Evolutionary conservation across 129 eudicot genomes (phyloP).

Genomic region (carrot (Daucus carota)): DNA sequence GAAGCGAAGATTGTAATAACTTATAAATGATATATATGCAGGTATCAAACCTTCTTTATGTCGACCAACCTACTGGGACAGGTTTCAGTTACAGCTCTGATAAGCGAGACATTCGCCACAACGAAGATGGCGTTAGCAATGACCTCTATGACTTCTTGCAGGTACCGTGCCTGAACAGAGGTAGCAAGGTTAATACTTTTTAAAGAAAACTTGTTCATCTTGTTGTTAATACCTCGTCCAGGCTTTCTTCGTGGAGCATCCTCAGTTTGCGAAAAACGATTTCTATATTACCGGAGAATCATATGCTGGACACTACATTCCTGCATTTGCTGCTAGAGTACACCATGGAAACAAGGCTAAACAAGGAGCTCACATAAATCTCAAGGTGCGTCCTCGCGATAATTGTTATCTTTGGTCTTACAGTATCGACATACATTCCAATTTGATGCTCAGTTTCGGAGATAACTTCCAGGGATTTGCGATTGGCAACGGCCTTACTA

Average conservation of each 20-base stretch:
- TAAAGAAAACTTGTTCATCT: not conserved
- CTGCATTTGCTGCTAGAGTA: constrained; percentile 94
- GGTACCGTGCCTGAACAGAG: constrained; percentile 22
- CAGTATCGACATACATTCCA: not conserved
- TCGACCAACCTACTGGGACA: constrained; percentile 87
- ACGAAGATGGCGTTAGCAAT: constrained; percentile 68
- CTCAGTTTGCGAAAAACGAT: constrained; percentile 63
- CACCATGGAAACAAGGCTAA: constrained; percentile 80
- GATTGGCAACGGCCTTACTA: constrained; percentile 94
- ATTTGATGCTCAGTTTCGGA: constrained; percentile 4
- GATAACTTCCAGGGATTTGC: constrained; percentile 75
- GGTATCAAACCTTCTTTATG: constrained; percentile 76
- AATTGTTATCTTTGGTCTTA: not conserved
- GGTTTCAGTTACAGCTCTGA: constrained; percentile 86
- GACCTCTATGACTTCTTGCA: constrained; percentile 87
- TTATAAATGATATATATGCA: constrained; percentile 29
- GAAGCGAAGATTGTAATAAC: not conserved
- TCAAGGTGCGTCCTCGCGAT: constrained; percentile 42
- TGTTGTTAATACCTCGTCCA: constrained; percentile 16
- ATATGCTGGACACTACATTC: constrained; percentile 94
- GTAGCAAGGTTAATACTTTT: not conserved
- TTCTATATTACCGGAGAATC: constrained; percentile 92
- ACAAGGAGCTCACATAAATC: constrained; percentile 73
- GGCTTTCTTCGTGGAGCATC: constrained; percentile 88
- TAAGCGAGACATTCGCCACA: constrained; percentile 64